Percentiles rank a stretch among this genome's conserved stretches.
phyloP scores from a whole-genome alignment of 768 basidiomycete genomes.

The Lactifluus hygrophoroides region DNA sequence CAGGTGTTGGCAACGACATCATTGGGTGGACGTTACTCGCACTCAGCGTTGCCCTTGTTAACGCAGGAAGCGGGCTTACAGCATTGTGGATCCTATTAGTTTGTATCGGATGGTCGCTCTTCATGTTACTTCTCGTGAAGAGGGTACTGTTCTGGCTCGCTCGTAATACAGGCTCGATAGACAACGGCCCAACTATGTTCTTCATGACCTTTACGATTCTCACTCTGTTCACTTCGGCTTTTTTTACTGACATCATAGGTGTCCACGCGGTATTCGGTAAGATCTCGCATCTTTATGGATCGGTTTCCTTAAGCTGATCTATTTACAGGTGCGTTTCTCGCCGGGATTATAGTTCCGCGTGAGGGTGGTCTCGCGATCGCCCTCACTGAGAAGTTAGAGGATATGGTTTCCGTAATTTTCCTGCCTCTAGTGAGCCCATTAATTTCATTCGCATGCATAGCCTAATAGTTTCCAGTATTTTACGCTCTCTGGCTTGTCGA shows the following conservation, averaged over 20 bases:
- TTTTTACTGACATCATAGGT: conserved; percentile 90
- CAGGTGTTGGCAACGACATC: conserved; percentile 86
- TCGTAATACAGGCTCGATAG: conserved; percentile 64
- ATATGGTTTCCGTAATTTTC: conserved; percentile 86
- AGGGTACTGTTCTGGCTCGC: conserved; percentile 63
- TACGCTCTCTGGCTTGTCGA: conserved; percentile 82
- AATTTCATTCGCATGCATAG: not conserved
- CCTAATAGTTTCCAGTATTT: conserved; percentile 57
- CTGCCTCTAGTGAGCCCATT: conserved; percentile 58
- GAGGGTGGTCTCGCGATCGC: conserved; percentile 80
- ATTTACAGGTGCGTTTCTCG: conserved; percentile 63
- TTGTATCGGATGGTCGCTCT: conserved; percentile 72
- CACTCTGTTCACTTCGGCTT: conserved; percentile 76
- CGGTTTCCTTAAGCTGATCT: not conserved
- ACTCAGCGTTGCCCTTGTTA: conserved; percentile 85
- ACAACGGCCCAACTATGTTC: conserved; percentile 76
- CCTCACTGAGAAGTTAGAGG: conserved; percentile 94
- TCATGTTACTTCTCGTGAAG: conserved; percentile 64
- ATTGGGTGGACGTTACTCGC: conserved; percentile 76
- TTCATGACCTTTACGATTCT: conserved; percentile 85
- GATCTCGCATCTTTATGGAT: conserved; percentile 6
- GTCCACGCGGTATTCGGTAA: conserved; percentile 85
- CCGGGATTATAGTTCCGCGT: conserved; percentile 75
- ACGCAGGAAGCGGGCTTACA: conserved; percentile 71
- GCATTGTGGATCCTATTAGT: conserved; percentile 79